These are phyloP conservation scores for Neospora caninum DNA, from an alignment of 169 alveolate species.

Conservation along the genomic window DNA sequence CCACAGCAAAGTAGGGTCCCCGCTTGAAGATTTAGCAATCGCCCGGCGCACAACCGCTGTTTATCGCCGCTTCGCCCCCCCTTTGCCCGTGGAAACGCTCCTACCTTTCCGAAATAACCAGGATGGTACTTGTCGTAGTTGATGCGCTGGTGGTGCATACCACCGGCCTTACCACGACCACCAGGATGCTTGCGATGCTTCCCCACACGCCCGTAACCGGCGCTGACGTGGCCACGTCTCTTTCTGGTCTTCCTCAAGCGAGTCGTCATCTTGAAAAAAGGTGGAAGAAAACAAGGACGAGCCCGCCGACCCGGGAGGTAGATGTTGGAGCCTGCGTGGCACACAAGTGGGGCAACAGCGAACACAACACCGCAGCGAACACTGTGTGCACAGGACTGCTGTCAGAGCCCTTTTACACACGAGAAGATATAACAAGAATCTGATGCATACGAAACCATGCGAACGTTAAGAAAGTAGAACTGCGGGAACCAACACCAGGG, in stretches of 20 bases:
- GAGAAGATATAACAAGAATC: too few species aligned
- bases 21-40: too few species aligned
- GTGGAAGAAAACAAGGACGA: neutral
- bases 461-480: too few species aligned
- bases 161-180: slow-evolving; percentile 99
- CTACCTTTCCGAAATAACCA: slow-evolving; percentile 98
- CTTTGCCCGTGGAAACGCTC: neutral
- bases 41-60: neutral
- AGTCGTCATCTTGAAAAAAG: slow-evolving; percentile 80
- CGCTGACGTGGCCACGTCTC: slow-evolving; percentile 96
- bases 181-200: slow-evolving; percentile 99
- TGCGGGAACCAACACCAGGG: too few species aligned
- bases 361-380: too few species aligned
- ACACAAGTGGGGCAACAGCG: neutral
- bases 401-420: too few species aligned
- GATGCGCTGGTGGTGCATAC: slow-evolving; percentile 95
- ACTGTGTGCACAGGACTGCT: too few species aligned
- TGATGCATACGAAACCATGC: too few species aligned
- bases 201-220: slow-evolving; percentile 99
- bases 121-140: slow-evolving; percentile 96
- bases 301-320: slow-evolving; percentile 13
- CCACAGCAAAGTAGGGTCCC: too few species aligned
- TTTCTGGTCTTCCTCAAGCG: slow-evolving; percentile 96
- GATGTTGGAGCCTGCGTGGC: neutral
- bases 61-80: neutral